phyloP scores from a whole-genome alignment of 1,139 yeast genomes.

The Kurtzmaniella quercitrusa region DNA sequence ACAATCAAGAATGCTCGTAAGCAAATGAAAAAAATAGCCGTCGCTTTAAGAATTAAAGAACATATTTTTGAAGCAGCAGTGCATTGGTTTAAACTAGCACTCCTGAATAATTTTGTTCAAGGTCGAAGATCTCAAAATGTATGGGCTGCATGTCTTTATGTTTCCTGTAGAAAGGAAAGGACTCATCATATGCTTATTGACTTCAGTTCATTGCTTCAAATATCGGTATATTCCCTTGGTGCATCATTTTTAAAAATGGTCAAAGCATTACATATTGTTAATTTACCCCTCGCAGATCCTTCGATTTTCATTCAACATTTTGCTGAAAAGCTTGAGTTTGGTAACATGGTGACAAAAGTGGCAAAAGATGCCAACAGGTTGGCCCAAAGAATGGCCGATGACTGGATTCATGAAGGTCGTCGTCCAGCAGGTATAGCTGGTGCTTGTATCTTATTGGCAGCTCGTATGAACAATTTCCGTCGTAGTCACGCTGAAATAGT shows the following conservation, averaged over 20 bases:
- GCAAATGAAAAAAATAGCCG: conserved; percentile 75
- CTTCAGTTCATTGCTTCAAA: conserved; percentile 83
- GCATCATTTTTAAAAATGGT: conserved; percentile 93
- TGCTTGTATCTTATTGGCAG: conserved; percentile 88
- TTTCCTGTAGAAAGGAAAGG: conserved; percentile 87
- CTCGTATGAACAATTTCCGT: conserved; percentile 92
- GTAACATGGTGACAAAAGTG: conserved; percentile 66
- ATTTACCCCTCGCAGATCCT: conserved; percentile 88
- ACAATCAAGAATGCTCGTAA: conserved; percentile 79
- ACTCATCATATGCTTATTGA: conserved; percentile 96
- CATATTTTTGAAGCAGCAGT: conserved; percentile 82
- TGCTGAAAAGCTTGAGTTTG: conserved; percentile 81
- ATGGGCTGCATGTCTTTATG: conserved; percentile 88
- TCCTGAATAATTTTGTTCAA: conserved; percentile 85
- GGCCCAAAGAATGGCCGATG: conserved; percentile 87
- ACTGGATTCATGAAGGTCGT: conserved; percentile 96
- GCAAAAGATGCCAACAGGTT: conserved; percentile 81
- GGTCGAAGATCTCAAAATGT: conserved; percentile 95
- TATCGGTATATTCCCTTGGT: conserved; percentile 90
- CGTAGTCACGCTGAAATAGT: conserved; percentile 92
- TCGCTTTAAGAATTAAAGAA: conserved; percentile 74
- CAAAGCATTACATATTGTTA: conserved; percentile 67
- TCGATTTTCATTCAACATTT: conserved; percentile 90
- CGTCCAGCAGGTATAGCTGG: conserved; percentile 99
- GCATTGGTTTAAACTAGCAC: conserved; percentile 84